Conservation (phyloP, 805 yeast species). For the Lachancea waltii region DNA sequence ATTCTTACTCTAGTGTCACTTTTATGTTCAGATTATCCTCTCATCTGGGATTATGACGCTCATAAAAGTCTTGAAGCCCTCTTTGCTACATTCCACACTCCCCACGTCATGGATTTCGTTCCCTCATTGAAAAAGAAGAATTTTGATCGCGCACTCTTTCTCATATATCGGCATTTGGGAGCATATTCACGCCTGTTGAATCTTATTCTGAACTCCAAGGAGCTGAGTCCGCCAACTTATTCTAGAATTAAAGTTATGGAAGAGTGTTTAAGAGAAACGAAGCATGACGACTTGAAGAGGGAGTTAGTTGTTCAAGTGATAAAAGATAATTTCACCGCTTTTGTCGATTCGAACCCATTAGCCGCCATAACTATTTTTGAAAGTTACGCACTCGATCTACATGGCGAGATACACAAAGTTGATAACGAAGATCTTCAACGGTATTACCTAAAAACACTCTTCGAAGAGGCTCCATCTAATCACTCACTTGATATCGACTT, state of each 20-base stretch:
- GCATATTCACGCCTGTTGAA: conserved; percentile 14
- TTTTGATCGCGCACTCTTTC: conserved; percentile 21
- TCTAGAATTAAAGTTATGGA: conserved; percentile 2
- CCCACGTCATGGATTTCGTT: conserved; percentile 41
- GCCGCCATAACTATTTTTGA: too few species aligned
- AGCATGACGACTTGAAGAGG: conserved; percentile 9
- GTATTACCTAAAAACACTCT: too few species aligned
- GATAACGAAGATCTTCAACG: too few species aligned
- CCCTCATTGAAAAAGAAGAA: conserved; percentile 19
- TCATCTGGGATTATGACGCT: conserved; percentile 44
- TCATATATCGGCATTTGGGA: conserved; percentile 16
- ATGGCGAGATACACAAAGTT: too few species aligned
- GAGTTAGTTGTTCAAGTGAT: conserved; percentile 10
- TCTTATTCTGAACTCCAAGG: conserved; percentile 10
- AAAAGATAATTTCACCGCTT: conserved; percentile 12
- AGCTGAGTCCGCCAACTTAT: not conserved
- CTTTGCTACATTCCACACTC: conserved; percentile 58
- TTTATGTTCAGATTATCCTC: conserved; percentile 40
- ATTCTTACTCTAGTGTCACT: conserved; percentile 42
- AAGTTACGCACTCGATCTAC: too few species aligned
- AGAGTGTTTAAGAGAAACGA: conserved; percentile 7
- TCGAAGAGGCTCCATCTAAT: too few species aligned
- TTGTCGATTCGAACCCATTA: too few species aligned
- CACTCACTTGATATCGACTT: too few species aligned
- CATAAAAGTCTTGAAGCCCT: conserved; percentile 73